A percentile compares a stretch with the other conserved stretches of the same genome.
Conservation (phyloP, 306 rosid genomes). For the Comarum palustre region DNA sequence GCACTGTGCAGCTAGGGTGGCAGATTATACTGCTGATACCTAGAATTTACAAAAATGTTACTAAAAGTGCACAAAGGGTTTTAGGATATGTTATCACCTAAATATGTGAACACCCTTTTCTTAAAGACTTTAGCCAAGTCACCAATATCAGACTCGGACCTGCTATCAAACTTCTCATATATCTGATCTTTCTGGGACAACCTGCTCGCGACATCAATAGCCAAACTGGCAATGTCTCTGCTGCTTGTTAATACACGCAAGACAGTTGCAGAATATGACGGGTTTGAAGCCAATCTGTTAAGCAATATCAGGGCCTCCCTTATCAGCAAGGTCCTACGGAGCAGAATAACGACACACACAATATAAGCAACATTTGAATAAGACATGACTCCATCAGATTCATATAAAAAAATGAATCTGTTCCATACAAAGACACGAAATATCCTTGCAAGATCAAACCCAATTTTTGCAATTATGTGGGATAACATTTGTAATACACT, state of each 20-base stretch:
- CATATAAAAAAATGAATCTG: background rate
- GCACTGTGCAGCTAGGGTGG: conserved; percentile 3
- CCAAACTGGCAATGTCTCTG: conserved; percentile 69
- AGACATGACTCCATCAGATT: background rate
- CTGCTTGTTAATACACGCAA: conserved; percentile 46
- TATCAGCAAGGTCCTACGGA: conserved; percentile 68
- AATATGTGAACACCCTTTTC: conserved; percentile 61
- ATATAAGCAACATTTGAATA: conserved; percentile 14
- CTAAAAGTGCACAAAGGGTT: conserved; percentile 2
- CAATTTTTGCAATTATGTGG: background rate
- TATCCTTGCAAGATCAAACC: background rate
- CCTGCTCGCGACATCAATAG: conserved; percentile 64
- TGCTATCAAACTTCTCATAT: conserved; percentile 32
- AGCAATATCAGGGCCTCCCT: conserved; percentile 85
- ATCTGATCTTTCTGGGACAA: conserved; percentile 47
- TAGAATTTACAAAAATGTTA: conserved; percentile 17
- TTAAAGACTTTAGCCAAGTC: conserved; percentile 63
- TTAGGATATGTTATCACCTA: conserved; percentile 44
- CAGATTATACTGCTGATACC: background rate
- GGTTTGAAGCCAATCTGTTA: conserved; percentile 70
- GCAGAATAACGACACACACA: conserved; percentile 21
- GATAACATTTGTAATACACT: background rate
- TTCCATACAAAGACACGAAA: background rate
- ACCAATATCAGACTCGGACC: conserved; percentile 60
- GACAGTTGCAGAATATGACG: conserved; percentile 52